These are phyloP conservation scores for Lecanicillium sp. DNA, from an alignment of 2,329 filamentous ascomycete species.

Conservation along the genomic window DNA sequence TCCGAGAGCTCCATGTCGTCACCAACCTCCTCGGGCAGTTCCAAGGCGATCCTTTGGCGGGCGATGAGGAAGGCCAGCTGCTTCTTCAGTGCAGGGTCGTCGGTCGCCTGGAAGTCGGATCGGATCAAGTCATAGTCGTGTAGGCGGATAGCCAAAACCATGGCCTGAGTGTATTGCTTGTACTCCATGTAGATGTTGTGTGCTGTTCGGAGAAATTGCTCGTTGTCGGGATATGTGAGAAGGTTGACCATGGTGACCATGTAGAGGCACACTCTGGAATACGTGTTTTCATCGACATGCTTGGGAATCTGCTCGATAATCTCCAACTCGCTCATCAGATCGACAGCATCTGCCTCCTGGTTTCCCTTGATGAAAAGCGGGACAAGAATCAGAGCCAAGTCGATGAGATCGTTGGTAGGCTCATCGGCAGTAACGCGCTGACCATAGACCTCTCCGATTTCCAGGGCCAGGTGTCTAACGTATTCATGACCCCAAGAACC, in stretches of 20 bases:
- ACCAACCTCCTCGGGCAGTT: slow-evolving; percentile 56
- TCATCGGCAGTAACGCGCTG: slow-evolving; percentile 82
- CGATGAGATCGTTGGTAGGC: slow-evolving; percentile 72
- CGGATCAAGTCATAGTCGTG: slow-evolving; percentile 81
- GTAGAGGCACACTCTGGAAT: slow-evolving; percentile 87
- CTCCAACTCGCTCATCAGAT: slow-evolving; percentile 93
- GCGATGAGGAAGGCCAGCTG: slow-evolving; percentile 92
- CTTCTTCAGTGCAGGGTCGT: slow-evolving; percentile 77
- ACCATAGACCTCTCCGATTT: slow-evolving; percentile 91
- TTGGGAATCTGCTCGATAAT: slow-evolving; percentile 89
- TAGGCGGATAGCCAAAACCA: slow-evolving; percentile 86
- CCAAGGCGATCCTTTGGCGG: slow-evolving; percentile 80
- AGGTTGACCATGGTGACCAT: slow-evolving; percentile 99
- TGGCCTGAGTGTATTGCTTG: slow-evolving; percentile 87
- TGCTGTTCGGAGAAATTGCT: slow-evolving; percentile 85
- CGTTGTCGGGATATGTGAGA: slow-evolving; percentile 94
- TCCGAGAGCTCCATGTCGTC: slow-evolving; percentile 72
- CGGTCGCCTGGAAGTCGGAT: slow-evolving; percentile 70
- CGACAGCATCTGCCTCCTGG: slow-evolving; percentile 94
- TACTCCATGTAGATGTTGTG: slow-evolving; percentile 92
- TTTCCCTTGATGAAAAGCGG: slow-evolving; percentile 96
- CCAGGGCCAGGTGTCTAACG: slow-evolving; percentile 86
- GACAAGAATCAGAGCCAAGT: slow-evolving; percentile 77
- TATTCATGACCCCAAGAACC: slow-evolving; percentile 99
- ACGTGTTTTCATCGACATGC: slow-evolving; percentile 91